A percentile compares a stretch with the other conserved stretches of the same genome.
Conservation (phyloP, 768 basidiomycete genomes). For the Steccherinum ochraceum region DNA sequence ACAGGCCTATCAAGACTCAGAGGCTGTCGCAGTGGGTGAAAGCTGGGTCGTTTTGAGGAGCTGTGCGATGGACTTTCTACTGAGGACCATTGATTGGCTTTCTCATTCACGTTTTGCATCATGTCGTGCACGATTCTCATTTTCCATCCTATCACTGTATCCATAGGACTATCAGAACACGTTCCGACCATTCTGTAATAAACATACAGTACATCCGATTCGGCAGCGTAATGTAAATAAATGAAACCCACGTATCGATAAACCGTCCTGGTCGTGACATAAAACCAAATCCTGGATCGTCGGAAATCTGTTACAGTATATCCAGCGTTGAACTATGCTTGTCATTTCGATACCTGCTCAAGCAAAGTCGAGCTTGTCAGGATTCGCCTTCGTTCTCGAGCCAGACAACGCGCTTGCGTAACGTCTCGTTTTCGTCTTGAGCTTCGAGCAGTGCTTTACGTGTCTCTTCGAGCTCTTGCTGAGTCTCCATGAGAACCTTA, state of each 20-base stretch:
- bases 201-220: too few relatives aligned
- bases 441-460: constrained; percentile 33
- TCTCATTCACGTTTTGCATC: background rate
- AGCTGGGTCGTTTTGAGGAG: constrained; percentile 3
- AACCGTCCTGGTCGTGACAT: too few relatives aligned
- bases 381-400: constrained; percentile 10
- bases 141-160: background rate
- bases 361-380: too few relatives aligned
- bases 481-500: constrained; percentile 43
- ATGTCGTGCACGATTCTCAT: background rate
- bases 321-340: too few relatives aligned
- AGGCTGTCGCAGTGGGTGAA: constrained; percentile 34
- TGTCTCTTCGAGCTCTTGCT: constrained; percentile 38
- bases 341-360: too few relatives aligned
- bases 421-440: constrained; percentile 48
- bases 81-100: background rate
- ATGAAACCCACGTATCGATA: too few relatives aligned
- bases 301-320: too few relatives aligned
- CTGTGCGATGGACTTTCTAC: too few relatives aligned
- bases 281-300: too few relatives aligned
- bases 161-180: too few relatives aligned
- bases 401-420: constrained; percentile 23
- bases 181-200: too few relatives aligned
- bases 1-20: constrained; percentile 52
- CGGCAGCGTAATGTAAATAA: too few relatives aligned